Evolutionary conservation across 2,329 filamentous ascomycete species (phyloP).

Genomic region (Pseudocercospora fuligena): DNA sequence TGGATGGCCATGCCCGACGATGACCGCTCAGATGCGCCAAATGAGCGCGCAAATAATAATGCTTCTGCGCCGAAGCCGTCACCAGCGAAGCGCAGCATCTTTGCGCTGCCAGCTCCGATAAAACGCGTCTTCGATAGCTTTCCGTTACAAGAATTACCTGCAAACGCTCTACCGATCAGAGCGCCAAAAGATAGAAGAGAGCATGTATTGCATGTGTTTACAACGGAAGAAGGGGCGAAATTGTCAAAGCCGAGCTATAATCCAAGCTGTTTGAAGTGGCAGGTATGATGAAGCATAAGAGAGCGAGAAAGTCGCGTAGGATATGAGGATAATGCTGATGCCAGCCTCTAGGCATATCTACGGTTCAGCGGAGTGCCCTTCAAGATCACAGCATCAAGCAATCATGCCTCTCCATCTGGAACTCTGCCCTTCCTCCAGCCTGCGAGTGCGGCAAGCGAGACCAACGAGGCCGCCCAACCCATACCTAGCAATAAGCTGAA

Average conservation of each 20-base stretch:
- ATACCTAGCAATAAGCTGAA: constrained; percentile 69
- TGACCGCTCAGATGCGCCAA: background rate
- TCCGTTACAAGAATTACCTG: constrained; percentile 74
- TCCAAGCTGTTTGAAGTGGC: constrained; percentile 93
- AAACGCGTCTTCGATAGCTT: constrained; percentile 84
- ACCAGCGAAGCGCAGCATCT: constrained; percentile 33
- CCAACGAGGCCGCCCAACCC: constrained; percentile 45
- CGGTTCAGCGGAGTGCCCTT: constrained; percentile 75
- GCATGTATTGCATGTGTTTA: constrained; percentile 78
- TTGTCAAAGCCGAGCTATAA: constrained; percentile 78
- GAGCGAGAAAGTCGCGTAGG: background rate
- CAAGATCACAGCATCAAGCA: constrained; percentile 73
- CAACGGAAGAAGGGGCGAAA: constrained; percentile 65
- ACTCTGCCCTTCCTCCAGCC: constrained; percentile 86
- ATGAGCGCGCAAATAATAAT: background rate
- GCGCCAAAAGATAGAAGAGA: constrained; percentile 53
- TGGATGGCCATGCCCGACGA: constrained; percentile 10
- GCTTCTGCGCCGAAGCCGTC: background rate
- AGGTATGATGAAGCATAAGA: constrained; percentile 62
- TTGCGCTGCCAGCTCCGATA: constrained; percentile 73
- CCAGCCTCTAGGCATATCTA: constrained; percentile 71
- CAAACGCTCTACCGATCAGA: constrained; percentile 74
- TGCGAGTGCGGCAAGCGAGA: constrained; percentile 31
- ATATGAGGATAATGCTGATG: background rate
- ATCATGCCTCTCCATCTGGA: constrained; percentile 90